A percentile compares a stretch with the other conserved stretches of the same genome.
Conservation (phyloP, 306 rosid species). For the Trifolium pratense region DNA sequence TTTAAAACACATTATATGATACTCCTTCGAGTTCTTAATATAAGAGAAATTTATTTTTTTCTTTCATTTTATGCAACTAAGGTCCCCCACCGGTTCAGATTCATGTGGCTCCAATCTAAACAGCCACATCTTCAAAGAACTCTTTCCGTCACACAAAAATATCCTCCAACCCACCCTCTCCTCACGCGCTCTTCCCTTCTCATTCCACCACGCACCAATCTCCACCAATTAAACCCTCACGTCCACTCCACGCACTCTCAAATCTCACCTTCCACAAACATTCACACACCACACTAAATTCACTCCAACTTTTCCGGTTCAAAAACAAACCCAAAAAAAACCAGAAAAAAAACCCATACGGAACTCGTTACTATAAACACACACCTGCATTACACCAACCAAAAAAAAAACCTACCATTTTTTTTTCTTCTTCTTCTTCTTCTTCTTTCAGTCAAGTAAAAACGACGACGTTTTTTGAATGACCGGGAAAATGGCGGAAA, state of each 20-base stretch:
- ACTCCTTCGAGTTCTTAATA: too few relatives aligned
- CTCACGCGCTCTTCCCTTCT: conserved; percentile 11
- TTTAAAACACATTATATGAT: too few relatives aligned
- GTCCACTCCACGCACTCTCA: neutral
- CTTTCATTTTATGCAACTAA: too few relatives aligned
- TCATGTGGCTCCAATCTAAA: neutral
- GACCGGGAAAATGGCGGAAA: conserved; percentile 57
- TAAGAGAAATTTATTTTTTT: too few relatives aligned
- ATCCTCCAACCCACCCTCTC: neutral
- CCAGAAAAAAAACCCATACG: conserved; percentile 28
- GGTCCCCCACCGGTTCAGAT: neutral
- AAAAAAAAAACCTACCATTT: neutral
- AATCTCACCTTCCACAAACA: neutral
- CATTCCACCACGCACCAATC: neutral
- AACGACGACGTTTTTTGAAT: conserved; percentile 30
- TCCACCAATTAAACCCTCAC: neutral
- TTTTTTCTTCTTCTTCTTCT: neutral
- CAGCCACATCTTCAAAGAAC: neutral
- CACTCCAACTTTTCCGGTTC: conserved; percentile 32
- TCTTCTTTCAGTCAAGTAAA: neutral
- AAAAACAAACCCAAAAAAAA: neutral
- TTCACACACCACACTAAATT: neutral
- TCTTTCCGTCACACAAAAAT: neutral
- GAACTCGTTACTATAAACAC: neutral
- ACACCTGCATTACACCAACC: conserved; percentile 22